A percentile compares a stretch with the other conserved stretches of the same genome.
Conservation (phyloP, 495 filamentous ascomycete genomes). For the Penicillium lividum region DNA sequence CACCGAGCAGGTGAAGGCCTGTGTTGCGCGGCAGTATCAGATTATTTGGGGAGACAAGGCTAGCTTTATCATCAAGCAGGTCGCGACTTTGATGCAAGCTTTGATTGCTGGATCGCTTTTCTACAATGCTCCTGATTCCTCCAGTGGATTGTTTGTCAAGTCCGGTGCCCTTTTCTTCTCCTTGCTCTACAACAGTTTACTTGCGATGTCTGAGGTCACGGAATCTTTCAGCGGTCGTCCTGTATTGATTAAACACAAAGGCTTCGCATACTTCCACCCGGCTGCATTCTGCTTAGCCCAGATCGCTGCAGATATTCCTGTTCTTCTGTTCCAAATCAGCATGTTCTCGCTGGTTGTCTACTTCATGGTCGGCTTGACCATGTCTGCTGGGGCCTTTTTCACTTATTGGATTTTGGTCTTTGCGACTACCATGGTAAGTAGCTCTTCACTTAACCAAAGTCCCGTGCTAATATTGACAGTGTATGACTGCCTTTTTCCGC, state of each 20-base stretch:
- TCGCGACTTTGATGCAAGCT: constrained; percentile 40
- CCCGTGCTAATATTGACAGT: constrained; percentile 18
- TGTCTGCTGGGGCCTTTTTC: constrained; percentile 54
- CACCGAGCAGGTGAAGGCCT: constrained; percentile 57
- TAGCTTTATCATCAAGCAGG: constrained; percentile 61
- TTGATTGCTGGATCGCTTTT: constrained; percentile 46
- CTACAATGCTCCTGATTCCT: constrained; percentile 39
- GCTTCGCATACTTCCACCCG: constrained; percentile 74
- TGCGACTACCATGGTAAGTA: constrained; percentile 33
- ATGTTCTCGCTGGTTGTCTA: constrained; percentile 72
- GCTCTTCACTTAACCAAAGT: background rate
- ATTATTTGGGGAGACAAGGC: constrained; percentile 62
- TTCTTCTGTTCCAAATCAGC: constrained; percentile 62
- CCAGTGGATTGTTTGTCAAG: constrained; percentile 52
- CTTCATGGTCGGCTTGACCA: constrained; percentile 63
- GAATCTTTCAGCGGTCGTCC: constrained; percentile 68
- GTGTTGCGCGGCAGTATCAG: constrained; percentile 55
- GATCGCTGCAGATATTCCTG: constrained; percentile 67
- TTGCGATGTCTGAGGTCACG: constrained; percentile 71
- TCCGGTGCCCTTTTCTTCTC: constrained; percentile 68
- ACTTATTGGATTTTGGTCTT: constrained; percentile 52
- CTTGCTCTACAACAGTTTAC: constrained; percentile 70
- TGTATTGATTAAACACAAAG: constrained; percentile 74
- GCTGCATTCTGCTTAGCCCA: constrained; percentile 71
- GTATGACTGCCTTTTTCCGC: constrained; percentile 55